These are phyloP conservation scores for Trypanosoma brucei DNA, from an alignment of 208 protist species.

Conservation along the genomic window DNA sequence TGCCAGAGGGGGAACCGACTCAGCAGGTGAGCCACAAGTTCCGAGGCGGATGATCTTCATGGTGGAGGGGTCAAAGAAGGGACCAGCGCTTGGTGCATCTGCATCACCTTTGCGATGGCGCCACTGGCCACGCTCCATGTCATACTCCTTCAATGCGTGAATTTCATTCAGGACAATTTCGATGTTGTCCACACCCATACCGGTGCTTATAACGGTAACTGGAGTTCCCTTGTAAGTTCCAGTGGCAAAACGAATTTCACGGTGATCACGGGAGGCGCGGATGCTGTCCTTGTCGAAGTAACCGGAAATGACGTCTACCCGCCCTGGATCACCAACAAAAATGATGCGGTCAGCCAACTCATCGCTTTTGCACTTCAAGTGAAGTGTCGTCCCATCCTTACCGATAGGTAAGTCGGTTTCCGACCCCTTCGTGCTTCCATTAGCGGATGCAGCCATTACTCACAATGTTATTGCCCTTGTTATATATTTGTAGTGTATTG, in stretches of 20 bases:
- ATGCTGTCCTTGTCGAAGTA: conserved; percentile 61
- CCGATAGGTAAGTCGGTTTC: background rate
- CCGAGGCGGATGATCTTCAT: conserved; percentile 71
- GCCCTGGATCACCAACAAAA: conserved; percentile 65
- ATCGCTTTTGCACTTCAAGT: conserved; percentile 37
- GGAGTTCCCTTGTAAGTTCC: conserved; percentile 67
- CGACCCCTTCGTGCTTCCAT: background rate
- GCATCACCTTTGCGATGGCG: conserved; percentile 28
- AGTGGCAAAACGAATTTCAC: conserved; percentile 65
- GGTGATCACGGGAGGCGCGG: conserved; percentile 42
- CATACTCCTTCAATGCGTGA: conserved; percentile 77
- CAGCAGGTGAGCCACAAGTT: conserved; percentile 62
- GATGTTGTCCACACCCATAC: conserved; percentile 81
- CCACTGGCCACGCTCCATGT: conserved; percentile 37
- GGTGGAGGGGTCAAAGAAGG: conserved; percentile 37
- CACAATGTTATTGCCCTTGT: background rate
- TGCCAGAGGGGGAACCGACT: conserved; percentile 34
- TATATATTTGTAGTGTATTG: background rate
- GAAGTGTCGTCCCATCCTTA: conserved; percentile 19
- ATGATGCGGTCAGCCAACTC: conserved; percentile 70
- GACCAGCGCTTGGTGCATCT: conserved; percentile 1
- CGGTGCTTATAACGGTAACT: conserved; percentile 64
- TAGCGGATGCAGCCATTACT: background rate
- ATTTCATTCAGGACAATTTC: conserved; percentile 78
- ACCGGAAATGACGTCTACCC: conserved; percentile 45